phyloP scores from a whole-genome alignment of 2,329 filamentous ascomycete genomes.

The Colletotrichum sp. region DNA sequence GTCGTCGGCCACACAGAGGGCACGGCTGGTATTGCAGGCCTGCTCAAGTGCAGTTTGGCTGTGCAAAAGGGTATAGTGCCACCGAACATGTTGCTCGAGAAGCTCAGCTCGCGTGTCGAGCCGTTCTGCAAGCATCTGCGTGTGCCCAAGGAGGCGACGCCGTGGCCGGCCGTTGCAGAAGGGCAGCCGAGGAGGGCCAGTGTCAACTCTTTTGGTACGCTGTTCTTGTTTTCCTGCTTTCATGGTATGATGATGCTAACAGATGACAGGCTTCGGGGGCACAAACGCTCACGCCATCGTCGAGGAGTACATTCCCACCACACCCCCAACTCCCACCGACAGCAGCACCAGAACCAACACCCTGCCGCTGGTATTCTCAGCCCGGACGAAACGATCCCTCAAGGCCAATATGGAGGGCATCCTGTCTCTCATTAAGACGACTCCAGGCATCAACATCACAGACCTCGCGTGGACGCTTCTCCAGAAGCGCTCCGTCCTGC shows the following conservation, averaged over 20 bases:
- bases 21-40: not conserved
- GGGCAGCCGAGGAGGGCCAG: not conserved
- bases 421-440: not conserved
- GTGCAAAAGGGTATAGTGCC: not conserved
- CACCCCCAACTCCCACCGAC: not conserved
- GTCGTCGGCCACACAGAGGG: conserved; percentile 20
- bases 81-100: not conserved
- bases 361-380: not conserved
- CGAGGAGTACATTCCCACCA: not conserved
- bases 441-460: not conserved
- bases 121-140: not conserved
- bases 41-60: not conserved
- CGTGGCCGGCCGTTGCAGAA: not conserved
- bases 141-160: conserved; percentile 6
- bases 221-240: not conserved
- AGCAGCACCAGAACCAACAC: not conserved
- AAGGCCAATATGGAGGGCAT: not conserved
- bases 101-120: not conserved
- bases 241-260: not conserved
- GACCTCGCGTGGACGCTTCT: not conserved
- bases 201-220: not conserved
- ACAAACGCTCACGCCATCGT: not conserved
- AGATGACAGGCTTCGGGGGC: not conserved
- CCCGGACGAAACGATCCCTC: not conserved
- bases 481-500: not conserved